Conservation (phyloP, 345 rosid genomes). For the Eucalyptus leucophloia region DNA sequence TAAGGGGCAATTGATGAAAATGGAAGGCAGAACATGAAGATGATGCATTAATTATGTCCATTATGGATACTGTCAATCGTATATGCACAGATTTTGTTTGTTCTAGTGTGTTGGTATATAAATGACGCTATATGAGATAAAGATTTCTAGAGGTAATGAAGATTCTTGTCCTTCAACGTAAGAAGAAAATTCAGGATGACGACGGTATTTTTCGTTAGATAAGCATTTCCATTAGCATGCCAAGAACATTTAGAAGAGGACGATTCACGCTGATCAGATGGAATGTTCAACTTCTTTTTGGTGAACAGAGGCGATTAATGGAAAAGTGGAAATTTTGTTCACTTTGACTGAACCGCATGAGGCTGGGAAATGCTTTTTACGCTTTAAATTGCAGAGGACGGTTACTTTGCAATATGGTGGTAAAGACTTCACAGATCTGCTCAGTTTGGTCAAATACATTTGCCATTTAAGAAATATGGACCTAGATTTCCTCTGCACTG, state of each 20-base stretch:
- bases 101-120: not conserved
- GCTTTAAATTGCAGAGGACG: not conserved
- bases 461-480: not conserved
- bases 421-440: not conserved
- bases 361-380: not conserved
- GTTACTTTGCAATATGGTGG: not conserved
- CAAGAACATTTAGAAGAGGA: not conserved
- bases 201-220: not conserved
- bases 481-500: not conserved
- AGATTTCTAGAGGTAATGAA: not conserved
- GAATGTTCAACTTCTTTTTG: not conserved
- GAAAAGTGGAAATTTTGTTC: not conserved
- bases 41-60: not conserved
- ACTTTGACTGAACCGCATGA: not conserved
- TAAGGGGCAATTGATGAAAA: not conserved
- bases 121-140: not conserved
- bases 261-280: not conserved
- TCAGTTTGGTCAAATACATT: not conserved
- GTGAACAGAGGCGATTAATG: not conserved
- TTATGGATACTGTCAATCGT: not conserved
- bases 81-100: not conserved
- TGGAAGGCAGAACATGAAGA: not conserved
- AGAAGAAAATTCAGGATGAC: not conserved
- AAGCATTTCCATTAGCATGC: not conserved
- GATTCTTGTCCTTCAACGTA: not conserved